Conservation (phyloP, 805 yeast species). For the Trichomonascus vanleenenianus region DNA sequence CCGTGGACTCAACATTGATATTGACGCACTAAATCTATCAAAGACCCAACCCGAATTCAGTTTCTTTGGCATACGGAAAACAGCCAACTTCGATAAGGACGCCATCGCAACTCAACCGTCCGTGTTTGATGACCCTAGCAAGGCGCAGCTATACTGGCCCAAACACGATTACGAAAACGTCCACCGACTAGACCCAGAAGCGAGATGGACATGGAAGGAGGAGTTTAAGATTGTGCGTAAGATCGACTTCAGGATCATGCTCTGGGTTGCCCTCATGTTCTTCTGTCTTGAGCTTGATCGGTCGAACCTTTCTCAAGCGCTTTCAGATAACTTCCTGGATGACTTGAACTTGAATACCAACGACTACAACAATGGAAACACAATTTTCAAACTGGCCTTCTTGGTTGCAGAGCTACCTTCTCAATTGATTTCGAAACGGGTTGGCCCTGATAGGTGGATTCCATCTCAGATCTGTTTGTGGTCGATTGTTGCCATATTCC, state of each 20-base stretch:
- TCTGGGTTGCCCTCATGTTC: slow-evolving; percentile 50
- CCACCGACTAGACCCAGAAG: slow-evolving; percentile 44
- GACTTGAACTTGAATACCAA: slow-evolving; percentile 47
- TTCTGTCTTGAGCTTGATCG: slow-evolving; percentile 50
- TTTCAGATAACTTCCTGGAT: slow-evolving; percentile 44
- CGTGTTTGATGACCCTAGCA: slow-evolving; percentile 6
- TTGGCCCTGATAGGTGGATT: slow-evolving; percentile 59
- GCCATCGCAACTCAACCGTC: slow-evolving; percentile 9
- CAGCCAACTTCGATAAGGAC: slow-evolving; percentile 6
- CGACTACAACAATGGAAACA: slow-evolving; percentile 49
- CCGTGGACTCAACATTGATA: not conserved
- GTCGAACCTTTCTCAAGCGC: slow-evolving; percentile 46
- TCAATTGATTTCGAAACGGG: slow-evolving; percentile 52
- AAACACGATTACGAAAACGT: slow-evolving; percentile 45
- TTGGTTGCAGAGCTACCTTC: slow-evolving; percentile 56
- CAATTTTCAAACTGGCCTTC: slow-evolving; percentile 46
- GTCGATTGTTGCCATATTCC: slow-evolving; percentile 48
- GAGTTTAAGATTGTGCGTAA: slow-evolving; percentile 41
- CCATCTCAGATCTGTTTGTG: slow-evolving; percentile 49
- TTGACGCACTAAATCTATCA: not conserved
- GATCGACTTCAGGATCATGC: slow-evolving; percentile 44
- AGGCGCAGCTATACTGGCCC: slow-evolving; percentile 7
- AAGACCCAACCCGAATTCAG: not conserved
- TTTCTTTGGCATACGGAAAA: slow-evolving; percentile 3
- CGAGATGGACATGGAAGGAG: slow-evolving; percentile 42